Base-by-base conservation (phyloP, 2,329 filamentous ascomycete species). In the Sclerotinia subarctica region DNA sequence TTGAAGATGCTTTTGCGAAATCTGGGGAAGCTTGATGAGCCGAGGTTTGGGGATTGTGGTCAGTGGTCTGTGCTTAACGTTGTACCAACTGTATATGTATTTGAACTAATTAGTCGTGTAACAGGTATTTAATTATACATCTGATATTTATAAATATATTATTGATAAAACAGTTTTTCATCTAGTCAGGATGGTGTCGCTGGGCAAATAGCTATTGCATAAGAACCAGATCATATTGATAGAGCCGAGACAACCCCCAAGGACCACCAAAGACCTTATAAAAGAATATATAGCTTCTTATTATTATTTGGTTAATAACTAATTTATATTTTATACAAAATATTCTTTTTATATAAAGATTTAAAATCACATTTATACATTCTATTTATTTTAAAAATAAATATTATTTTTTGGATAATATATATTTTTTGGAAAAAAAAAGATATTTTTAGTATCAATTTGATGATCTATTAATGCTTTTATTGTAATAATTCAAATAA, bases 21-120 rank as follows among this genome's bases (percentile, higher is more conserved):
- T 54, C 60, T 54, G 60, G 60, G 60, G 60, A 53, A 64, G 60
- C 24, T 60, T 17, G 26, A n/a, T n/a, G 42, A 60, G 21, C 58
- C 58, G 58, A 60, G 58, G 58, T 35, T 60, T 32, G 58, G 1
- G 46, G 44, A 17, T 35, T 8, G n/a, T n/a, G n/a, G n/a, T n/a
- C n/a, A 13, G 11, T 24, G n/a, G 32, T 57, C 54, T 42, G 32
- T 42, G 13, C 53, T 42, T 24, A 1, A 38, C 13, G 35, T 13
- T 54, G 11, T 15, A 26, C 17, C 35, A 38, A 13, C 11, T 42
- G 38, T 15, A 32, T 6, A 32, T 32, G 32, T 5, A 2, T 42
- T 42, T 15, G 35, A 38, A 11, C 35, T 38, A 35, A 10, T 3
- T n/a, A n/a, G n/a, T n/a, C n/a, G 19, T 54, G 2, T 19, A 3